Conservation (phyloP, 2,329 filamentous ascomycete species). For the Cytospora paraplurivora region DNA sequence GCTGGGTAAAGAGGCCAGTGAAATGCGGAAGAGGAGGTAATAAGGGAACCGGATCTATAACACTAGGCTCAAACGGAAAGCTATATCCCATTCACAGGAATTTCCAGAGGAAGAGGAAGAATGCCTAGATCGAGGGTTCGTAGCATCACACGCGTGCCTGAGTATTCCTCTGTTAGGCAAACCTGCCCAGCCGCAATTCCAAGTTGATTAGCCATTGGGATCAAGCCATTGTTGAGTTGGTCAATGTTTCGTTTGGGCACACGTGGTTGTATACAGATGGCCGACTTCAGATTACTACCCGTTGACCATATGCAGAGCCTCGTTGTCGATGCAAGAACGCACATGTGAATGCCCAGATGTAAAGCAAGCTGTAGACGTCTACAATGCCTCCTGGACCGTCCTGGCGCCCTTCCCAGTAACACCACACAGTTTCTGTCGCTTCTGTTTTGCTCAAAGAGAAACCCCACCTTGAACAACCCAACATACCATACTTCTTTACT, state of each 20-base stretch:
- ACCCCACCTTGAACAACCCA: too few species aligned
- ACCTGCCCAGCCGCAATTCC: too few species aligned
- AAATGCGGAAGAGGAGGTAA: constrained; percentile 32
- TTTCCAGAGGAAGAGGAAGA: neutral
- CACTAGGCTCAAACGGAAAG: neutral
- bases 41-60: neutral
- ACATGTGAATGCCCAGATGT: neutral
- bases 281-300: too few species aligned
- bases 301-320: too few species aligned
- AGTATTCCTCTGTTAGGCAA: too few species aligned
- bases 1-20: constrained; percentile 63
- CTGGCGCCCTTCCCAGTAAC: neutral
- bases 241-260: too few species aligned
- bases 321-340: neutral
- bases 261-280: too few species aligned
- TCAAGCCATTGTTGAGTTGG: too few species aligned
- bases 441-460: neutral
- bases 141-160: too few species aligned
- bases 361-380: neutral
- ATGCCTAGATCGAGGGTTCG: neutral
- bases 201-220: too few species aligned
- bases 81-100: neutral
- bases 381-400: neutral
- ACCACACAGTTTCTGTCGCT: neutral
- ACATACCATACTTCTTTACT: neutral